Base-by-base conservation (phyloP, 2,329 filamentous ascomycete species). In the Aureobasidium zeae region DNA sequence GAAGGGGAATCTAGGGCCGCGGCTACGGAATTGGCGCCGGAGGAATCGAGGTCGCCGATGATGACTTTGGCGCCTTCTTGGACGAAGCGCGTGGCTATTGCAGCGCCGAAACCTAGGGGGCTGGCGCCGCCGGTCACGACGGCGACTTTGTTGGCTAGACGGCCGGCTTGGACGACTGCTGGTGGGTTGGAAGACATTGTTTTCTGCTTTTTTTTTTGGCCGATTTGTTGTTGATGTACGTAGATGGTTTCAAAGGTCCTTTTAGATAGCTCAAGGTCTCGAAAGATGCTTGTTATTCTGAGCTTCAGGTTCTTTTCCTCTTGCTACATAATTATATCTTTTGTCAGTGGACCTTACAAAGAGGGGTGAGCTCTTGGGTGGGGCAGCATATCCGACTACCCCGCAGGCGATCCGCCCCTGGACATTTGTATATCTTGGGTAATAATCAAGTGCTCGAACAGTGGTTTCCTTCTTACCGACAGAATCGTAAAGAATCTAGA, bases 21-120 rank as follows among this genome's bases (percentile, higher is more conserved):
- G 2, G 76, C 77, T 0, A 70, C 69, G 4, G 67, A 58, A 49
- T 68, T 59, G 2, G 76, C 78, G 1, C 70, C 68, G 1, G 69
- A 60, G 12, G 70, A 61, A 21, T 75, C 73, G 47, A 83, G 66
- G 57, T 83, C 79, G 2, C 74, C 74, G 42, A 83, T 72, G 38
- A 82, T 58, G 24, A 82, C 76, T 49, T 70, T 70, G 37, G 70
- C 71, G 28, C 78, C 78, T 60, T 82, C 77, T 17, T 68, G 56
- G 5, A 70, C 66, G 57, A 80, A 81, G 44, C 73, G 73, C 44
- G 69, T 63, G 0, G 72, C 72, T 41, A 81, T 81, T 24, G 71
- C 76, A 45, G 71, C 74, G 44, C 78, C 78, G 51, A 83, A 83
- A 2, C 79, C 79, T 9, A 73, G 75, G 4, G 44, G 41, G 20